phyloP scores from a whole-genome alignment of 768 basidiomycete genomes.

The Boletus vermiculosoides region DNA sequence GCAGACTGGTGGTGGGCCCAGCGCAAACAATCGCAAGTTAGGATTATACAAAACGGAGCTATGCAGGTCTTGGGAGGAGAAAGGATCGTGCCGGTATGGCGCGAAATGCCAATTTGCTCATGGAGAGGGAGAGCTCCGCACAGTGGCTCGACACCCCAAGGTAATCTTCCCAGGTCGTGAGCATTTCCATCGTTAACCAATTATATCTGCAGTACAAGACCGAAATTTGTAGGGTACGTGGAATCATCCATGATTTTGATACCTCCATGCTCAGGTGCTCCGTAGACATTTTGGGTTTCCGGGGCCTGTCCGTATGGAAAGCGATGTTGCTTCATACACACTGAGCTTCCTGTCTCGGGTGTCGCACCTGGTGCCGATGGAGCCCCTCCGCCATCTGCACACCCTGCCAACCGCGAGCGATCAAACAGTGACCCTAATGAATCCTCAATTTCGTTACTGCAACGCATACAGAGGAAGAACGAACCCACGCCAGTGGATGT shows the following conservation, averaged over 20 bases:
- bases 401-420: conserved; percentile 63
- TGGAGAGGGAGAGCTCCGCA: conserved; percentile 83
- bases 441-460: conserved; percentile 66
- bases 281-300: conserved; percentile 89
- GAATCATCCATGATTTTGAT: not conserved
- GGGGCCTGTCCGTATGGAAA: conserved; percentile 93
- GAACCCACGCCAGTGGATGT: conserved; percentile 60
- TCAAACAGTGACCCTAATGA: conserved; percentile 80
- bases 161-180: conserved; percentile 38
- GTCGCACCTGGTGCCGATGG: conserved; percentile 53
- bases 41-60: conserved; percentile 90
- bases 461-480: conserved; percentile 70
- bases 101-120: conserved; percentile 92
- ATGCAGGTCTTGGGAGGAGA: conserved; percentile 92
- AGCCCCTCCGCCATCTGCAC: conserved; percentile 48
- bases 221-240: conserved; percentile 82
- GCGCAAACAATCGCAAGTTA: conserved; percentile 88
- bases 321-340: conserved; percentile 92
- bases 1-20: conserved; percentile 59
- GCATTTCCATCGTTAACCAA: conserved; percentile 15
- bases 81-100: conserved; percentile 82
- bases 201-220: conserved; percentile 72
- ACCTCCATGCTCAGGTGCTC: conserved; percentile 8
- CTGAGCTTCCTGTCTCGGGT: conserved; percentile 71
- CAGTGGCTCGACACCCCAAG: conserved; percentile 87